Percentiles rank a stretch among this genome's conserved stretches.
Conservation (phyloP, 1,284 basidiomycete genomes). For the Ceratobasidium sp. region DNA sequence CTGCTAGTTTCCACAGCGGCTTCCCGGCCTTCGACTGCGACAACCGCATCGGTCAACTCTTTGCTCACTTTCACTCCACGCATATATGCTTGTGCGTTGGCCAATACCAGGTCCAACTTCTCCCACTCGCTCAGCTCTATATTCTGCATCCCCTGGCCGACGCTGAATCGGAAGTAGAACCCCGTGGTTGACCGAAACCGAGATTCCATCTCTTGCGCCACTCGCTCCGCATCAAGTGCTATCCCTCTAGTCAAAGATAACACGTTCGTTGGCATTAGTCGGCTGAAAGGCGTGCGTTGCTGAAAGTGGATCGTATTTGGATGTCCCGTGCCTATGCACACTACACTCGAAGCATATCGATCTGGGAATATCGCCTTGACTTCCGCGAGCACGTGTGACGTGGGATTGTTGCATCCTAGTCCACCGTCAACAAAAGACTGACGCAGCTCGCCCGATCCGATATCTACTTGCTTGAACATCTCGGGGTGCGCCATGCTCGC, state of each 20-base stretch:
- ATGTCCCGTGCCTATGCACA: conserved; percentile 13
- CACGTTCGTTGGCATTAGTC: not conserved
- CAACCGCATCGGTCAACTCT: not conserved
- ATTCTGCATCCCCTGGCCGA: not conserved
- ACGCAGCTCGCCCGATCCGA: not conserved
- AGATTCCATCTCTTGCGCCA: not conserved
- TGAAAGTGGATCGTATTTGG: not conserved
- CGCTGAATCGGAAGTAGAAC: conserved; percentile 3
- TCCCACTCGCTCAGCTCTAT: not conserved
- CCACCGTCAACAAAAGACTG: not conserved
- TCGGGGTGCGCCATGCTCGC: conserved; percentile 16
- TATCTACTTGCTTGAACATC: conserved; percentile 6
- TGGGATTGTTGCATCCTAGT: conserved; percentile 3
- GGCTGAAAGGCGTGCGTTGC: not conserved
- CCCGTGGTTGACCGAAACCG: not conserved
- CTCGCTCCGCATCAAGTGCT: not conserved
- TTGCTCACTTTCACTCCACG: not conserved
- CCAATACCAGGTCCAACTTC: not conserved
- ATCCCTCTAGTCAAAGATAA: not conserved
- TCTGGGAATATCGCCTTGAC: not conserved
- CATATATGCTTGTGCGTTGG: not conserved
- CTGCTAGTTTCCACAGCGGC: too few relatives aligned
- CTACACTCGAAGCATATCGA: not conserved
- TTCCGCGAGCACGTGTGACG: not conserved
- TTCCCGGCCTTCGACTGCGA: not conserved